Evolutionary conservation across 2,329 filamentous ascomycete genomes (phyloP), one percentile per base, ranked within the genome.

Genomic region (Aspergillus neoniger): DNA sequence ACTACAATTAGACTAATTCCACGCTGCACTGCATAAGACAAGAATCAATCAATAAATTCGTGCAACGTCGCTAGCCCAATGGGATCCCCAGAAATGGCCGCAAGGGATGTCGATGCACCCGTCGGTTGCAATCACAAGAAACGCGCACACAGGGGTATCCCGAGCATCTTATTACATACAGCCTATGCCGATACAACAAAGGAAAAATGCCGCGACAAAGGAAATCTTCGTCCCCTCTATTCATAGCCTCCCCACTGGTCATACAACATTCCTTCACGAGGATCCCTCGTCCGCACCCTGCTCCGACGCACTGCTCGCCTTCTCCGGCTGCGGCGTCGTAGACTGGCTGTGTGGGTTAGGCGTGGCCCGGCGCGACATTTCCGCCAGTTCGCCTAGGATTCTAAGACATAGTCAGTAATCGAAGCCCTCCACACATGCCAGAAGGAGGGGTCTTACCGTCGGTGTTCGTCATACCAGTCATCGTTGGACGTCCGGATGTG

Each of bases 401-500:
- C 76, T 79, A 30, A 57, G 21, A 65, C 55, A 28, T 8, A 28
- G 25, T 28, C 25, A 28, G 25, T 28, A 8, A 28, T 28, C 4
- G 19, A n/a, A 25, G 53, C 25, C n/a, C 17, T 17, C 21, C 3
- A 19, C 2, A 21, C 12, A 28, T 53, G 15, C 23, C 38, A 44
- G 8, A 25, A 7, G 14, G 15, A 23, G n/a, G 25, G 10, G 28
- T 67, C 74, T 65, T 58, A 80, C 78, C 75, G 77, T 62, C 67
- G 68, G 63, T 80, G 74, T 57, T 80, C 78, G 59, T 77, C 76
- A 41, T 78, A 73, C 73, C 78, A 78, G 62, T 77, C 78, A 59
- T 79, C 78, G 65, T 76, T 80, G 49, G 79, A 70, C 48, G 74
- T 73, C 65, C 79, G 72, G 68, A 81, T 75, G 67, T 80, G 74